phyloP scores from a whole-genome alignment of 139 green algal genomes.

The Helicosporidium sp. region DNA sequence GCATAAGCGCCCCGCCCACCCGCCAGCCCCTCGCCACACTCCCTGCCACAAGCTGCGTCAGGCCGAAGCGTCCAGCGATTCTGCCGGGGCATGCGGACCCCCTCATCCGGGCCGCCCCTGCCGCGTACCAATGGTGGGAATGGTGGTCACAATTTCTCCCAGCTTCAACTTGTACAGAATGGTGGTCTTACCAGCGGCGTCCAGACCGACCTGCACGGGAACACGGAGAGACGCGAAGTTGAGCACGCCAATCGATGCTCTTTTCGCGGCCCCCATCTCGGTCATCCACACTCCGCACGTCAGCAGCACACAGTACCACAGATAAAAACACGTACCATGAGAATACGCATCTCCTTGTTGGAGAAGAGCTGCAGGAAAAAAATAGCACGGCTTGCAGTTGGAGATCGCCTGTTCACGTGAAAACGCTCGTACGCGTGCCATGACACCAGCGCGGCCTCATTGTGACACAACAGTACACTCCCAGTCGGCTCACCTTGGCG shows the following conservation, averaged over 20 bases:
- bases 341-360: slow-evolving; percentile 96
- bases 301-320: not conserved
- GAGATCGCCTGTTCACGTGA: no score
- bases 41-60: no score
- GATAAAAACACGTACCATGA: slow-evolving; percentile 59
- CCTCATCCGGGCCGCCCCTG: no score
- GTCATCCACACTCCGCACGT: not conserved
- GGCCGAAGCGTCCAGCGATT: no score
- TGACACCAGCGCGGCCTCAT: not conserved
- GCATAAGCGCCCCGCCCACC: no score
- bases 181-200: slow-evolving; percentile 96
- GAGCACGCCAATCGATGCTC: not conserved
- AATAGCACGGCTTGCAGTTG: not conserved
- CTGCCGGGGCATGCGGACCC: no score
- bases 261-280: not conserved
- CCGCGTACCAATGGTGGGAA: slow-evolving; percentile 91
- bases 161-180: slow-evolving; percentile 99
- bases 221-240: not conserved
- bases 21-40: no score
- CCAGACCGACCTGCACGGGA: slow-evolving; percentile 65
- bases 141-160: slow-evolving; percentile 94
- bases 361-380: slow-evolving; percentile 38
- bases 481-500: slow-evolving; percentile 10
- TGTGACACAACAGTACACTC: not conserved
- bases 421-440: no score